Conservation (phyloP, 164 flowering plant species). For the Tetrastigma voinierianum region DNA sequence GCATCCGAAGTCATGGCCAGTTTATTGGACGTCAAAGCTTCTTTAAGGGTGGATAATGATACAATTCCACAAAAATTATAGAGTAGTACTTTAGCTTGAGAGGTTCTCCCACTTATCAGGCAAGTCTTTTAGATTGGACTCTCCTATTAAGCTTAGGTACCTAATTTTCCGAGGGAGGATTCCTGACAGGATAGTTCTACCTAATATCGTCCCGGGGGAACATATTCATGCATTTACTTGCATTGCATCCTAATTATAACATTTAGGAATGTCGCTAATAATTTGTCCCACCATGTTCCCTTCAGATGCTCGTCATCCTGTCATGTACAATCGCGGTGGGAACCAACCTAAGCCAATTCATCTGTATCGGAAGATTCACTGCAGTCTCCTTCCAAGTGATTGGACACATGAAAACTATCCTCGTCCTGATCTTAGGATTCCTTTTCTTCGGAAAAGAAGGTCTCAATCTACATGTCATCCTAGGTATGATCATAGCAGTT, state of each 20-base stretch:
- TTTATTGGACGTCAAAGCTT: too few species aligned
- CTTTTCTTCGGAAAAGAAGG: constrained; percentile 88
- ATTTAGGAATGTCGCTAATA: not conserved
- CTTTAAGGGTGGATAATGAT: too few species aligned
- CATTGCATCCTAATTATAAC: not conserved
- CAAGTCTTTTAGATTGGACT: too few species aligned
- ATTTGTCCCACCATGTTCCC: not conserved
- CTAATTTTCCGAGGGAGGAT: not conserved
- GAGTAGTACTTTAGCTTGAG: too few species aligned
- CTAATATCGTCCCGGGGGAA: not conserved
- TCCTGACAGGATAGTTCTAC: not conserved
- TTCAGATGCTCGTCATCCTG: constrained; percentile 62
- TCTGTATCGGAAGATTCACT: constrained; percentile 89
- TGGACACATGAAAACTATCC: constrained; percentile 84
- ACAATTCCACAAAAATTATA: too few species aligned
- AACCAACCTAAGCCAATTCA: constrained; percentile 83
- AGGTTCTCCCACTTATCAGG: too few species aligned
- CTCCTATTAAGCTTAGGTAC: too few species aligned
- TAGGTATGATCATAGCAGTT: constrained; percentile 83
- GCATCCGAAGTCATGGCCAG: too few species aligned
- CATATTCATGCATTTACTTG: not conserved
- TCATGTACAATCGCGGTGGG: constrained; percentile 84
- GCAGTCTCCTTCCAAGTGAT: constrained; percentile 89
- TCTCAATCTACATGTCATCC: constrained; percentile 70
- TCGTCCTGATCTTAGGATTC: constrained; percentile 75